Percentiles rank a stretch among this genome's conserved stretches.
Conservation (phyloP, 2,329 filamentous ascomycete genomes). For the Alternaria angustiovoidea region DNA sequence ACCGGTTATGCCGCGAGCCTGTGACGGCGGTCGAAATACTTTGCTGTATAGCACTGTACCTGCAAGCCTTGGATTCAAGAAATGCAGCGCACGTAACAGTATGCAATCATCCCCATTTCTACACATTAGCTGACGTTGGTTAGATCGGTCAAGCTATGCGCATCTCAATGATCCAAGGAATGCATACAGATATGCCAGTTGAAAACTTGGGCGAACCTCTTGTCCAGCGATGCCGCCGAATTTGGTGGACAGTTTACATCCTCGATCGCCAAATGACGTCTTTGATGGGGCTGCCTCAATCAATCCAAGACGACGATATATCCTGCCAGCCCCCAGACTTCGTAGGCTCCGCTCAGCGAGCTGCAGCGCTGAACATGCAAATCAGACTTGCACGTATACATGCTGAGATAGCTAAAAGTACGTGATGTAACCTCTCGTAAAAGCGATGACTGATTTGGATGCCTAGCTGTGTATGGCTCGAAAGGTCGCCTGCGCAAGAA, state of each 20-base stretch:
- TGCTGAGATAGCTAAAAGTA: conserved; percentile 56
- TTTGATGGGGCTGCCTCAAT: conserved; percentile 61
- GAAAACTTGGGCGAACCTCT: conserved; percentile 52
- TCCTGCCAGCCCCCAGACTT: conserved; percentile 58
- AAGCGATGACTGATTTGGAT: background rate
- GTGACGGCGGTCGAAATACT: conserved; percentile 60
- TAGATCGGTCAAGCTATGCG: conserved; percentile 63
- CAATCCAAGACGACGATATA: conserved; percentile 62
- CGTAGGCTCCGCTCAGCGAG: conserved; percentile 49
- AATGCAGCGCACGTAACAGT: conserved; percentile 58
- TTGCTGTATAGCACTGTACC: conserved; percentile 62
- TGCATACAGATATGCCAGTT: conserved; percentile 62
- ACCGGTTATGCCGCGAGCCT: conserved; percentile 55
- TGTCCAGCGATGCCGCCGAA: conserved; percentile 58
- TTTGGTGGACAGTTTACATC: conserved; percentile 65
- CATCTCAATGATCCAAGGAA: conserved; percentile 59
- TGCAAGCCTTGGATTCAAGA: conserved; percentile 61
- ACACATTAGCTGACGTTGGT: background rate
- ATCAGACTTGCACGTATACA: conserved; percentile 58
- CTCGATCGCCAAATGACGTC: conserved; percentile 64
- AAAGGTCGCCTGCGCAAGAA: conserved; percentile 58
- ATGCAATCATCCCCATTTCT: conserved; percentile 18
- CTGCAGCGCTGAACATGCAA: conserved; percentile 55
- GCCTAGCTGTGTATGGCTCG: conserved; percentile 54
- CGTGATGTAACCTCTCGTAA: conserved; percentile 22